Percentiles rank a stretch among this genome's conserved stretches.
These are phyloP conservation scores for Yarrowia sp. DNA, from an alignment of 805 yeast genomes.

Conservation along the genomic window DNA sequence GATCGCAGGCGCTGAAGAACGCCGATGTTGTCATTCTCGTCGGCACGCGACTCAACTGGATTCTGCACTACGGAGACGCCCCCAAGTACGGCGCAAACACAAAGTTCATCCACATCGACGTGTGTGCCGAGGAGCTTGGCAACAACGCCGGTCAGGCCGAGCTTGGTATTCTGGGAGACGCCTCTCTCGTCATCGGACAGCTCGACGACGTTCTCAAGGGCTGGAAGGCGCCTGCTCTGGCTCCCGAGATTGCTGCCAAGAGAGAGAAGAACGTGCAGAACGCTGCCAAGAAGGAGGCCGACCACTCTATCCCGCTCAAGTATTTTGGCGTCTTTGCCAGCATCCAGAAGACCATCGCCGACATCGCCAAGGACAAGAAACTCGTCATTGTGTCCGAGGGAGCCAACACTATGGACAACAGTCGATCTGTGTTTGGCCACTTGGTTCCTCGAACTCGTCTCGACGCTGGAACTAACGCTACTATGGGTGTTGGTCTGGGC, in stretches of 20 bases:
- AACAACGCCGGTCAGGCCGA: conserved; percentile 42
- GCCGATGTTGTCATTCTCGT: conserved; percentile 60
- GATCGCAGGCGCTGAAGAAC: conserved; percentile 55
- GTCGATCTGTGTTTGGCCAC: conserved; percentile 60
- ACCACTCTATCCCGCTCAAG: conserved; percentile 39
- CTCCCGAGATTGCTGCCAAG: conserved; percentile 34
- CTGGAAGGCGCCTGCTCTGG: conserved; percentile 41
- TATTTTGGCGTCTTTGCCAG: conserved; percentile 56
- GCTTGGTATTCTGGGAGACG: conserved; percentile 57
- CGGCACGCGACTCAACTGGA: conserved; percentile 75
- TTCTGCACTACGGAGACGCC: conserved; percentile 60
- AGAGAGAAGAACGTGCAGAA: conserved; percentile 38
- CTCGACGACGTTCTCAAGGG: conserved; percentile 39
- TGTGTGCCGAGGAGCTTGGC: conserved; percentile 53
- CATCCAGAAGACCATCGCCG: conserved; percentile 44
- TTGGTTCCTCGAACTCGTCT: conserved; percentile 52
- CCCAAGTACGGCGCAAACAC: conserved; percentile 51
- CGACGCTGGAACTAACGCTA: conserved; percentile 75
- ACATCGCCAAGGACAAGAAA: conserved; percentile 33
- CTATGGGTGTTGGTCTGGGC: conserved; percentile 75
- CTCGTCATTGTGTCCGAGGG: conserved; percentile 61
- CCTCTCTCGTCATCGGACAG: conserved; percentile 44
- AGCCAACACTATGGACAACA: conserved; percentile 75
- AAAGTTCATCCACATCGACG: conserved; percentile 58
- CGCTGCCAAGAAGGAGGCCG: conserved; percentile 37